These are phyloP conservation scores for Glomus cerebriforme DNA, from an alignment of 192 early-diverging fungal species.

Conservation along the genomic window DNA sequence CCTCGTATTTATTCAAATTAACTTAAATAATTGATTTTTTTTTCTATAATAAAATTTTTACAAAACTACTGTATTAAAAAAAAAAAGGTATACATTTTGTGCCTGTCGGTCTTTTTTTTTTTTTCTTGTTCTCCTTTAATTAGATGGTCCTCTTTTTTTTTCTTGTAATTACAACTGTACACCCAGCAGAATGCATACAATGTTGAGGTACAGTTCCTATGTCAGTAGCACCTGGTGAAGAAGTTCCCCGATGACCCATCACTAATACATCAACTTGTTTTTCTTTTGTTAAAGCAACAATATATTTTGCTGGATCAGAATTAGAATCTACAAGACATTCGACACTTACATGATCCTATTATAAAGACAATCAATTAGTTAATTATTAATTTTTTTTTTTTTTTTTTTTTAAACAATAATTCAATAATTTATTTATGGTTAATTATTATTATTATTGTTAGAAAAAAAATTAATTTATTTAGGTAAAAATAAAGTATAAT, in stretches of 20 bases:
- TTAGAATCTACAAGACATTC: not conserved
- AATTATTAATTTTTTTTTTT: too few relatives aligned
- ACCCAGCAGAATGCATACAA: slow-evolving; percentile 17
- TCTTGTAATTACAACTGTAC: slow-evolving; percentile 15
- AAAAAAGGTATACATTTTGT: too few relatives aligned
- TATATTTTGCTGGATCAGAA: slow-evolving; percentile 9
- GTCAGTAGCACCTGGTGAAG: not conserved
- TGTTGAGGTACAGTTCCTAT: slow-evolving; percentile 9
- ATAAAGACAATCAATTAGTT: not conserved
- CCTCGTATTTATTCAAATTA: too few relatives aligned
- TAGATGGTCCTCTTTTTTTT: not conserved
- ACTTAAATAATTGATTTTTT: too few relatives aligned
- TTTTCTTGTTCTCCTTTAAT: too few relatives aligned
- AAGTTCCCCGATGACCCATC: not conserved
- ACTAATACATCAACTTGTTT: slow-evolving; percentile 8
- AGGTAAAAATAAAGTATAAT: not conserved
- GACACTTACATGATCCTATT: not conserved
- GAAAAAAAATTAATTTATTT: not conserved
- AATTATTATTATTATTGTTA: too few relatives aligned
- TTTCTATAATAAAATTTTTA: too few relatives aligned
- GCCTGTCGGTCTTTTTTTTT: too few relatives aligned
- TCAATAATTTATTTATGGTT: too few relatives aligned
- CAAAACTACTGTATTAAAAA: too few relatives aligned
- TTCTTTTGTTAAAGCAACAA: slow-evolving; percentile 3
- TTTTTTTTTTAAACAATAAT: too few relatives aligned